Base-by-base conservation (phyloP, 805 yeast species). In the Candida chauliodis region DNA sequence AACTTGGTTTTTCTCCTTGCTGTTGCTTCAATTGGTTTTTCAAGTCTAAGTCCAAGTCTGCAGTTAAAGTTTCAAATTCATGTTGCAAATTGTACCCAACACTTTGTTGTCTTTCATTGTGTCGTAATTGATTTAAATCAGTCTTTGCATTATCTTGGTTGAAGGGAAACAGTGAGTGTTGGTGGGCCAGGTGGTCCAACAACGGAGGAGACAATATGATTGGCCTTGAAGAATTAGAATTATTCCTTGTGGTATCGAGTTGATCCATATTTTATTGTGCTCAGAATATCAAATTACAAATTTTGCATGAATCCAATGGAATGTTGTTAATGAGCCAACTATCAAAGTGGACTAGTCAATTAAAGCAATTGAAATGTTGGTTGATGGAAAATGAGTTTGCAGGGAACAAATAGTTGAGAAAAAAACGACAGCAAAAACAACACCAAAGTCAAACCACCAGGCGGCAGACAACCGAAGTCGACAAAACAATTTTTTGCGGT, bases 51-150 rank as follows among this genome's bases (percentile, higher is more conserved):
- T 69, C 72, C 56, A 69, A 61, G 47, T 69, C 73, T 14, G 65
- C 67, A 37, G 63, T 67, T 40, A 69, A 54, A n/a, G 73, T 67
- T 44, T 69, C 72, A 46, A 69, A 69, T 50, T 69, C 74, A 36
- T 69, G 71, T 48, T 69, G 72, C 49, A 69, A 58, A 48, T 69
- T 66, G 51, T 60, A 68, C 6, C 73, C 72, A 17, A 68, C 74
- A 45, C 69, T 63, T 47, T 60, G 71, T 47, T 68, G 70, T 34
- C 73, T 52, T 36, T 49, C 46, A n/a, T 36, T 36, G 35, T 47
- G 55, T n/a, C 18, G 27, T n/a, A 3, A 15, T 3, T 21, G 19
- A 10, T 15, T 14, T 14, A 27, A 16, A 3, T 20, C 31, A 19
- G 37, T 4, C 13, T 8, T 6, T 6, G 38, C 18, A 21, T 17